These are phyloP conservation scores for Malus sieversii DNA, from an alignment of 306 rosid species.

Conservation along the genomic window DNA sequence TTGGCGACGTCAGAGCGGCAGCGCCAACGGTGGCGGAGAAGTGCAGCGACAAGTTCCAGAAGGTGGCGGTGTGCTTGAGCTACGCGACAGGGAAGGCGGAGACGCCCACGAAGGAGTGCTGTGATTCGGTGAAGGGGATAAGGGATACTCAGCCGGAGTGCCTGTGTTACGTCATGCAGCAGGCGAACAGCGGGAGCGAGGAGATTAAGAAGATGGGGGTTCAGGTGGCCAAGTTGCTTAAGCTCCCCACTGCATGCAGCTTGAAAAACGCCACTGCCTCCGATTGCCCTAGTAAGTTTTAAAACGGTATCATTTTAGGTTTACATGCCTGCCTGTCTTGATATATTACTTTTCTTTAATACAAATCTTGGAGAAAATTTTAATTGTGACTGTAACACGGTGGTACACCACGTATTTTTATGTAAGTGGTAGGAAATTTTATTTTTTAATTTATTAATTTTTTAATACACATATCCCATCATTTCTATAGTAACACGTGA, in stretches of 20 bases:
- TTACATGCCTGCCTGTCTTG: no score
- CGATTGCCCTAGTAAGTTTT: slow-evolving; percentile 62
- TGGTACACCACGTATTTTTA: no score
- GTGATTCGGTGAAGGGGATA: slow-evolving; percentile 36
- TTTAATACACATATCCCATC: no score
- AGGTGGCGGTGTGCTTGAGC: slow-evolving; percentile 45
- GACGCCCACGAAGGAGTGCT: slow-evolving; percentile 55
- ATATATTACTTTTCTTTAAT: background rate
- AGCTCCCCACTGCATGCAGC: slow-evolving; percentile 62
- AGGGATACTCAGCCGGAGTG: slow-evolving; percentile 58
- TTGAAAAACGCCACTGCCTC: slow-evolving; percentile 45
- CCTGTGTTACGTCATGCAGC: slow-evolving; percentile 60
- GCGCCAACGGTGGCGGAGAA: slow-evolving; percentile 3
- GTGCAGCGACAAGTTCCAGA: slow-evolving; percentile 32
- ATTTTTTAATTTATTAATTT: no score
- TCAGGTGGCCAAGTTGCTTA: slow-evolving; percentile 52
- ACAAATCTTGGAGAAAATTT: background rate
- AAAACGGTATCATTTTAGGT: no score
- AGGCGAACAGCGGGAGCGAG: slow-evolving; percentile 41
- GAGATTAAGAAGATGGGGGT: slow-evolving; percentile 51
- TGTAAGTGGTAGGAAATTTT: no score
- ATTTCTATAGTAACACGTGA: no score
- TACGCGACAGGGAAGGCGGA: slow-evolving; percentile 51
- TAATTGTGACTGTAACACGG: no score
- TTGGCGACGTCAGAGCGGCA: background rate